Evolutionary conservation across 352 stramenopile species (phyloP), one percentile per base, ranked within the genome.

Genomic region (Globisporangium heterothallicum): DNA sequence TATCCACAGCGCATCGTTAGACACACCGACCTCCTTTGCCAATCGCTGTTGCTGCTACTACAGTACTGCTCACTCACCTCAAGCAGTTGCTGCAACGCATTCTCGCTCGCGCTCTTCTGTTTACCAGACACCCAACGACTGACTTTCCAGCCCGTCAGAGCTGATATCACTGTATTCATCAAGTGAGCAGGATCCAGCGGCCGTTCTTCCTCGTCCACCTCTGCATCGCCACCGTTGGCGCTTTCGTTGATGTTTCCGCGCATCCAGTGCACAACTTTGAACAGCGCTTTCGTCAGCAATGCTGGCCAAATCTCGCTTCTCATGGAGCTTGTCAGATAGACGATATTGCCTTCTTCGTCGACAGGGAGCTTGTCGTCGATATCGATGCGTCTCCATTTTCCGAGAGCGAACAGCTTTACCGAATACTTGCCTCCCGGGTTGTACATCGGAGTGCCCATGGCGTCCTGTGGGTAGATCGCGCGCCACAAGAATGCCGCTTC

Each of bases 401-500:
- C 83, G 14, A 80, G 61, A 14, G 88, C 61, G 25, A 85, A 92
- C 2, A 92, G 47, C 35, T 78, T 78, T 16, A 93, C 75, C 6
- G 68, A 70, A 55, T 92, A 93, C 41, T 88, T 88, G 10, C 78
- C 83, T n/a, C 72, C 73, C 1, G 76, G 56, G 40, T 86, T 91
- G 52, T 87, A 88, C 0, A 82, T 46, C 0, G 82, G 82, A 0
- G 74, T 45, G 0, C 71, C 61, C 0, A 44, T 43, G 1, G 54
- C 57, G 24, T 87, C 74, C 57, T 93, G 80, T 0, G 83, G 83
- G 32, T 85, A 85, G 45, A 93, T 91, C 0, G 74, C 62, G 41
- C 78, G 72, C 82, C 79, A 93, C 22, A 88, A 47, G 59, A 84
- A 88, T 18, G 70, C 70, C 6, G 30, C 12, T 21, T 46, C 26